These are phyloP conservation scores for Saccharomycopsis olivae DNA, from an alignment of 805 yeast genomes.

Conservation along the genomic window DNA sequence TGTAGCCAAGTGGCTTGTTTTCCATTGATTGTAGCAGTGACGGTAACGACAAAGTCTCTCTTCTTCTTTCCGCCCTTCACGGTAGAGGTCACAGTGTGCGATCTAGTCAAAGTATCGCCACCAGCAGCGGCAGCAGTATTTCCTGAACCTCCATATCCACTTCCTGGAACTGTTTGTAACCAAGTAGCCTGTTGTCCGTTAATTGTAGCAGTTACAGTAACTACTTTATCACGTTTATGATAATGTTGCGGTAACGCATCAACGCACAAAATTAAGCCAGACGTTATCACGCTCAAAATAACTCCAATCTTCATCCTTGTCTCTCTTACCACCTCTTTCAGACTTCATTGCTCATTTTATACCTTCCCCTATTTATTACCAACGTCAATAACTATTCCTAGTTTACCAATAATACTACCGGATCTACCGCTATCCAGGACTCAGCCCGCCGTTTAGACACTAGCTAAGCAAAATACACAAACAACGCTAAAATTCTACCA, in stretches of 20 bases:
- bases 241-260: slow-evolving; percentile 20
- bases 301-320: too few relatives aligned
- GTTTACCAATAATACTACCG: too few relatives aligned
- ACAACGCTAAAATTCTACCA: too few relatives aligned
- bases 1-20: slow-evolving; percentile 4
- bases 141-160: slow-evolving; percentile 2
- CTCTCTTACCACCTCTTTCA: too few relatives aligned
- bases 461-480: too few relatives aligned
- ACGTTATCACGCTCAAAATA: too few relatives aligned
- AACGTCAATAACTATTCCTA: too few relatives aligned
- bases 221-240: slow-evolving; percentile 2
- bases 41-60: slow-evolving; percentile 4
- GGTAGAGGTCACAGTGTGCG: background rate
- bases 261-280: too few relatives aligned
- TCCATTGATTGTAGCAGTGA: slow-evolving; percentile 13
- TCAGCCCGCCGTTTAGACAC: too few relatives aligned
- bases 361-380: too few relatives aligned
- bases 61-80: background rate
- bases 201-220: slow-evolving; percentile 10
- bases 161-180: background rate
- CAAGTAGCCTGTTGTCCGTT: slow-evolving; percentile 7
- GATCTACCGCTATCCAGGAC: too few relatives aligned
- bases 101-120: background rate
- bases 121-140: background rate
- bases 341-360: too few relatives aligned